phyloP scores from a whole-genome alignment of 257 asterid genomes.

The Anisodus acutangulus region DNA sequence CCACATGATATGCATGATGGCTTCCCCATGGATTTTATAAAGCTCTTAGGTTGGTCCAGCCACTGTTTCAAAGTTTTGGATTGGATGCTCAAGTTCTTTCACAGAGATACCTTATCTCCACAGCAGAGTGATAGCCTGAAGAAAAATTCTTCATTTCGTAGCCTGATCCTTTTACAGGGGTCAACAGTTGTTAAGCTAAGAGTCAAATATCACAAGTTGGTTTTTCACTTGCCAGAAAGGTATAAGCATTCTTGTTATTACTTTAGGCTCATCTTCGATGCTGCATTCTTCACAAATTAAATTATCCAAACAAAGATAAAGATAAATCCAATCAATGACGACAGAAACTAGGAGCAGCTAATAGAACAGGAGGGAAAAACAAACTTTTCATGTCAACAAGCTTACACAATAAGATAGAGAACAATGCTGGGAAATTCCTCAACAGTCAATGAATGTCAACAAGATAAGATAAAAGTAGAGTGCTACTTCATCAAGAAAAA shows the following conservation, averaged over 20 bases:
- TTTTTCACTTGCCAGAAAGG: background rate
- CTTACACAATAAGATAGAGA: conserved; percentile 7
- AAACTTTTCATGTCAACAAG: background rate
- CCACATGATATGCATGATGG: background rate
- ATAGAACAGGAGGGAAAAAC: background rate
- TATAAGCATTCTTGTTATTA: background rate
- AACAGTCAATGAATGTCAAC: background rate
- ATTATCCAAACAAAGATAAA: background rate
- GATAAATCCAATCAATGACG: background rate
- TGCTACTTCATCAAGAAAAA: background rate
- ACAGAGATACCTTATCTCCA: background rate
- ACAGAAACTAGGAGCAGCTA: background rate
- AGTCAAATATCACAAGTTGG: background rate
- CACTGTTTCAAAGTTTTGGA: background rate
- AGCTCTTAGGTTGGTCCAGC: background rate
- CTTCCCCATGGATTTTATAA: background rate
- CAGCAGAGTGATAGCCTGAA: background rate
- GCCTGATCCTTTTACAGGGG: background rate
- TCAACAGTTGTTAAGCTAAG: conserved; percentile 9
- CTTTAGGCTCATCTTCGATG: background rate
- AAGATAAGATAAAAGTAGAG: conserved; percentile 16
- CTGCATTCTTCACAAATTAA: background rate
- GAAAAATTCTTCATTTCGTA: background rate
- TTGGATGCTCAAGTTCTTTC: background rate
- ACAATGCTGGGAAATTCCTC: background rate